These are phyloP conservation scores for Herpotrichia juniperi DNA, from an alignment of 2,329 filamentous ascomycete species.

Conservation along the genomic window DNA sequence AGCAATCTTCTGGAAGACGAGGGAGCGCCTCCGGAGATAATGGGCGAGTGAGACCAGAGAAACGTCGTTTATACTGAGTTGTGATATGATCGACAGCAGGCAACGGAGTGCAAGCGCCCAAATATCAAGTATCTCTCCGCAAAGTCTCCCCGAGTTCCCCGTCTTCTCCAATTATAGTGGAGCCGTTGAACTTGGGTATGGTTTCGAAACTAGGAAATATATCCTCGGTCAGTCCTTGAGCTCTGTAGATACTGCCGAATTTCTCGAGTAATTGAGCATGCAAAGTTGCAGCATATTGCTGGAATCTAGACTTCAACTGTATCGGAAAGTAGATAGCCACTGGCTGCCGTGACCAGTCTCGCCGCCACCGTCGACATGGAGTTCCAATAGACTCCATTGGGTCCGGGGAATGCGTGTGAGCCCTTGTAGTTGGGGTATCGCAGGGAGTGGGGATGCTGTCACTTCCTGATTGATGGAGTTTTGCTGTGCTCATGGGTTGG, in stretches of 20 bases:
- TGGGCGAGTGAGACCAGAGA: not conserved
- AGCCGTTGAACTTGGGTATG: not conserved
- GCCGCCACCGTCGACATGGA: not conserved
- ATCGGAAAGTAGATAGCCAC: not conserved
- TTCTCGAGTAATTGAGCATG: no score
- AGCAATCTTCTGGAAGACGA: conserved; percentile 30
- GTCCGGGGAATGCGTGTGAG: no score
- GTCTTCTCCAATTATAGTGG: not conserved
- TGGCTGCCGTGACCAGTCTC: conserved; percentile 3
- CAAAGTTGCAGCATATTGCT: not conserved
- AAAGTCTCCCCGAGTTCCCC: conserved; percentile 5
- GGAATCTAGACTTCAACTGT: conserved; percentile 4
- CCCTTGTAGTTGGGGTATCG: not conserved
- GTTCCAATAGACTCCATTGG: no score
- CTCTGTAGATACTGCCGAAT: no score
- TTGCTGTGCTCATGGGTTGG: conserved; percentile 4
- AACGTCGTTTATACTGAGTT: not conserved
- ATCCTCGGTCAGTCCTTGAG: no score
- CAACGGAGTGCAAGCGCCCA: conserved; percentile 3
- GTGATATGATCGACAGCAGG: conserved; percentile 5
- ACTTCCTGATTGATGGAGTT: conserved; percentile 18
- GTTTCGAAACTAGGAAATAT: no score
- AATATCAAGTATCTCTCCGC: not conserved
- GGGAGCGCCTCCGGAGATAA: conserved; percentile 8
- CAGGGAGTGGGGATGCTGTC: conserved; percentile 1